A percentile compares a stretch with the other conserved stretches of the same genome.
Conservation (phyloP, 106 monocot species). For the Platanthera zijinensis region DNA sequence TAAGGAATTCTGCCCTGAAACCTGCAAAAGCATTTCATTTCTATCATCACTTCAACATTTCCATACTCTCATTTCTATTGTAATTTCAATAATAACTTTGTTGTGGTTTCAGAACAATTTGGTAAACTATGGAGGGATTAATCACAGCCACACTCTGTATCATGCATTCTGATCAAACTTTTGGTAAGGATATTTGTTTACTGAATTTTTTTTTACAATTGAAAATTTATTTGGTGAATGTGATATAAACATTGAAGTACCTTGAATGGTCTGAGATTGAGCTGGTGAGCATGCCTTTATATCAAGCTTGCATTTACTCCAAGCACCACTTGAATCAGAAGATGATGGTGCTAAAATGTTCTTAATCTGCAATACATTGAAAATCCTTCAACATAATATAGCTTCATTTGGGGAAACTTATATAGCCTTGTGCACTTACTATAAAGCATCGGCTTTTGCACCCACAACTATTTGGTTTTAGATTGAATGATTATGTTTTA, state of each 20-base stretch:
- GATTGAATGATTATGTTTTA: neutral
- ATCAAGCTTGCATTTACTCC: constrained; percentile 64
- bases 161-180: neutral
- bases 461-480: neutral
- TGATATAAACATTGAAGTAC: constrained; percentile 12
- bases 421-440: neutral
- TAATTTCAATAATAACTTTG: neutral
- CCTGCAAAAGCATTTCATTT: constrained; percentile 15
- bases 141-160: neutral
- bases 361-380: constrained; percentile 45
- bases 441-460: neutral
- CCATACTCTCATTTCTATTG: neutral
- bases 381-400: neutral
- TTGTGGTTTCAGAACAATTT: neutral
- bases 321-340: constrained; percentile 43
- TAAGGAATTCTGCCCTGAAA: constrained; percentile 39
- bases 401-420: too few species aligned
- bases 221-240: neutral
- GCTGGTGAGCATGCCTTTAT: constrained; percentile 49
- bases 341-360: constrained; percentile 58
- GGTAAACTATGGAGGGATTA: neutral
- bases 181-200: neutral
- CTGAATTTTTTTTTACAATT: neutral
- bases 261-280: constrained; percentile 51
- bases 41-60: neutral